Base-by-base conservation (phyloP, 192 early-diverging fungal genomes). In the Backusella liffmaniae region DNA sequence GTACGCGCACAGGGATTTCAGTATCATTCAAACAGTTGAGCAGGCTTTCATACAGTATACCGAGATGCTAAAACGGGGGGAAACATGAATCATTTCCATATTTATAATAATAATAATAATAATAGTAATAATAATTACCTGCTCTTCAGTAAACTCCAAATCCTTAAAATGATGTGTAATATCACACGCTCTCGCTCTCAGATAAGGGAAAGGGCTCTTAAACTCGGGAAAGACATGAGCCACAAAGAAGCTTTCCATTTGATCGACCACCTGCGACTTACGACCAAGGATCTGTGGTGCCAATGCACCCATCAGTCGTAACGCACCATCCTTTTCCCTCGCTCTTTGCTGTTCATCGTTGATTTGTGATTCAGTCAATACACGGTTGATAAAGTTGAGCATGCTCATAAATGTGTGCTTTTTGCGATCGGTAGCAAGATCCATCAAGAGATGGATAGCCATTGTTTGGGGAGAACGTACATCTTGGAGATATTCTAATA, bases 191-290 rank as follows among this genome's bases (percentile, higher is more conserved):
- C 95, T 90, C 18, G 93, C 92, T 23, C 96, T 86, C 73, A 99
- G 83, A 84, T 91, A 98, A 13, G 88, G 92, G 72, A 92, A 90
- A 46, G 86, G 89, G 80, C 93, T 96, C 73, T 86, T 90, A 78
- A 99, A 94, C 77, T 98, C 97, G 5, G 96, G 93, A 68, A 97
- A 88, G 30, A 99, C 92, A 77, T 97, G 92, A 16, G 86, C 85
- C 7, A 91, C 88, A 82, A 98, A 86, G 80, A 98, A 96, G 2
- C 84, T 82, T 66, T 96, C 95, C 84, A 99, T 94, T 71, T 91
- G 88, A 56, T 77, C 80, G 8, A 84, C 80, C 32, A 96, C 81
- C 0, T 66, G 53, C 3, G 73, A 70, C n/a, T 76, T 77, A 42
- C 79, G 87, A 65, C 84, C 84, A 53, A 95, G 81, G 32, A 94